A percentile compares a stretch with the other conserved stretches of the same genome.
Conservation (phyloP, 768 basidiomycete genomes). For the Tulasnella sp. region DNA sequence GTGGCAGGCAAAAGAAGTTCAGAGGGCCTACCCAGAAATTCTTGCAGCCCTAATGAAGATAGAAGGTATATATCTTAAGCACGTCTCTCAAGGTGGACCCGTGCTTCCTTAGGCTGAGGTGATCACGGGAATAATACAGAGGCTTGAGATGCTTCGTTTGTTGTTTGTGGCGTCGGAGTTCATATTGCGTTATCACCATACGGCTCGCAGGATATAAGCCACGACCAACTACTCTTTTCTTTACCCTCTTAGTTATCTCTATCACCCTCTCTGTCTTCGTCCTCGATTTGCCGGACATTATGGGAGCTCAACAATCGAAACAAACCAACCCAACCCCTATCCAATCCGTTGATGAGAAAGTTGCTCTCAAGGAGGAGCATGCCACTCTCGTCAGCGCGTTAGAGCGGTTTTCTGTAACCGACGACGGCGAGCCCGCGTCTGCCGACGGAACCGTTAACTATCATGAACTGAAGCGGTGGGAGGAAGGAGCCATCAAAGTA, state of each 20-base stretch:
- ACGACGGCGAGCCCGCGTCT: constrained; percentile 17
- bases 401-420: neutral
- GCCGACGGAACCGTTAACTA: constrained; percentile 59
- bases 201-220: neutral
- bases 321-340: constrained; percentile 3
- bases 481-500: constrained; percentile 41
- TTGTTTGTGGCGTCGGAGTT: neutral
- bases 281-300: neutral
- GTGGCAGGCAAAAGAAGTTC: neutral
- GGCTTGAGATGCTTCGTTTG: neutral
- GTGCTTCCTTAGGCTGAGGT: neutral
- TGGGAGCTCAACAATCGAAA: constrained; percentile 23
- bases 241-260: neutral
- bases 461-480: constrained; percentile 63
- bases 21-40: neutral
- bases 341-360: constrained; percentile 11
- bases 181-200: neutral
- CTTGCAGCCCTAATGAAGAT: neutral
- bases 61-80: neutral
- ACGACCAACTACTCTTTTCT: neutral
- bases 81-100: neutral
- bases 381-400: neutral
- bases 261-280: neutral
- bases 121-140: neutral
- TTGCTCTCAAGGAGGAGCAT: neutral